Conservation (phyloP, 148 eudicot species). For the Selenicereus undatus region DNA sequence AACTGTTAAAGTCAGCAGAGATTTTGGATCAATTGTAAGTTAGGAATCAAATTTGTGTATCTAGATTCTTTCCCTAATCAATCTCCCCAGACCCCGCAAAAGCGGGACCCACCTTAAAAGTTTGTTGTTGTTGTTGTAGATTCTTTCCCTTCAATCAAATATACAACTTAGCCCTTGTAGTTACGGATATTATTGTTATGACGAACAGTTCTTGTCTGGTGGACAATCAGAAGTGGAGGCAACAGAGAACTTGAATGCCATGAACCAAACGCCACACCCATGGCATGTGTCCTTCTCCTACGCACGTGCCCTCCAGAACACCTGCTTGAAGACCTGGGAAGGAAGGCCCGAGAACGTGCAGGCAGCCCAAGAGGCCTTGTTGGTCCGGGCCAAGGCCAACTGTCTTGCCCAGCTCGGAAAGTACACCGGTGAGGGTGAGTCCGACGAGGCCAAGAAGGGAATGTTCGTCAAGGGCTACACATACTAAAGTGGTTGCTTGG, state of each 20-base stretch:
- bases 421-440: conserved; percentile 85
- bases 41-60: too few species aligned
- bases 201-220: conserved; percentile 78
- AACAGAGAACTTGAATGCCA: conserved; percentile 79
- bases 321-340: conserved; percentile 92
- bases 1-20: background rate
- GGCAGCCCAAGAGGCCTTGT: conserved; percentile 69
- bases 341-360: conserved; percentile 72
- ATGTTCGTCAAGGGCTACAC: conserved; percentile 86
- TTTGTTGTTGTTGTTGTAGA: too few species aligned
- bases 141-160: too few species aligned
- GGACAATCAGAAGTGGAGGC: conserved; percentile 98
- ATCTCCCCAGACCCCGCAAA: too few species aligned
- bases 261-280: conserved; percentile 85
- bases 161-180: too few species aligned
- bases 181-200: background rate
- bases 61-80: too few species aligned
- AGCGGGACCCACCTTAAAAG: too few species aligned
- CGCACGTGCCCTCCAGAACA: conserved; percentile 92
- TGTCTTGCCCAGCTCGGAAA: conserved; percentile 90
- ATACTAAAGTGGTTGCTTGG: conserved; percentile 38
- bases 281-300: conserved; percentile 97
- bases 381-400: conserved; percentile 77
- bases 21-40: background rate
- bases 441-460: conserved; percentile 73